phyloP scores from a whole-genome alignment of 768 basidiomycete species.

The Lactifluus piperatus region DNA sequence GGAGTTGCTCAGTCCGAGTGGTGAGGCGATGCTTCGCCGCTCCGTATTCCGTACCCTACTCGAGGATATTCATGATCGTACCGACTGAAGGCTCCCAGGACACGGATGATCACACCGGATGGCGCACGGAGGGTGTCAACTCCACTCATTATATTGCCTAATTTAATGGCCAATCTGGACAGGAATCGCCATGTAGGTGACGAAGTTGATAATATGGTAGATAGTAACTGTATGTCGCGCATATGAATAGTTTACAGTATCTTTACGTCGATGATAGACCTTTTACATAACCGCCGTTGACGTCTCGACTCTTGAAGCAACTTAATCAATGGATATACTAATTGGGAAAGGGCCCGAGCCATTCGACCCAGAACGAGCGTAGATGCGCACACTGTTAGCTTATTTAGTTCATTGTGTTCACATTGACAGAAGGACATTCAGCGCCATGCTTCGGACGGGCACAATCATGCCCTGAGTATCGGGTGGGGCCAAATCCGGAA shows the following conservation, averaged over 20 bases:
- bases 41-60: conserved; percentile 82
- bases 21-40: conserved; percentile 37
- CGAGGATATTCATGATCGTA: conserved; percentile 66
- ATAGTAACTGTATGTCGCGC: background rate
- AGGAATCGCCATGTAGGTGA: background rate
- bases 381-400: too few species aligned
- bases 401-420: too few species aligned
- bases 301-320: background rate
- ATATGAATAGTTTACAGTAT: background rate
- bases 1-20: conserved; percentile 35
- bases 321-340: background rate
- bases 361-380: too few species aligned
- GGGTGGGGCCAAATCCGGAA: too few species aligned
- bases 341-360: background rate
- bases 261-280: background rate
- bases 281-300: background rate
- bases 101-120: background rate
- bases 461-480: too few species aligned
- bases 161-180: too few species aligned
- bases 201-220: background rate
- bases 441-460: too few species aligned
- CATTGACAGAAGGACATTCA: too few species aligned
- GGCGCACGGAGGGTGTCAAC: background rate
- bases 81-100: conserved; percentile 29
- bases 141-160: background rate